These are phyloP conservation scores for Selenicereus undatus DNA, from an alignment of 148 eudicot species.

Conservation along the genomic window DNA sequence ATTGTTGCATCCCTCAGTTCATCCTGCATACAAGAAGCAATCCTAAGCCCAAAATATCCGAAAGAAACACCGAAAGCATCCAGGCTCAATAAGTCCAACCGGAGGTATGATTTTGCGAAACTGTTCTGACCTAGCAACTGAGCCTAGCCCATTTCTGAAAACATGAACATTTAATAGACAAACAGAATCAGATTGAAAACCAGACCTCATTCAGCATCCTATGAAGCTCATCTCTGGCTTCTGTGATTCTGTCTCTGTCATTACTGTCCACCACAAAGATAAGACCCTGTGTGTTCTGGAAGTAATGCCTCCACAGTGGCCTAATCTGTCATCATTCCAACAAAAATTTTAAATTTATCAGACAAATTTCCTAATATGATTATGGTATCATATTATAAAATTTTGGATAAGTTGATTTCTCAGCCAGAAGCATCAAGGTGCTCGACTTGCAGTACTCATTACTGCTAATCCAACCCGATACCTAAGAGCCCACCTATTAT, in stretches of 20 bases:
- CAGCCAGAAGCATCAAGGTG: too few relatives aligned
- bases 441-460: neutral
- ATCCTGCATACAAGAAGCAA: neutral
- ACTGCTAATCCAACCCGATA: too few relatives aligned
- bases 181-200: neutral
- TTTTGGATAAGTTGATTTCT: too few relatives aligned
- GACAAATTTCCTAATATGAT: neutral
- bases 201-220: slow-evolving; percentile 50
- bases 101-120: too few relatives aligned
- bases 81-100: too few relatives aligned
- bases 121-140: too few relatives aligned
- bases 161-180: neutral
- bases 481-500: too few relatives aligned
- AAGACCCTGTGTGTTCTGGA: slow-evolving; percentile 50
- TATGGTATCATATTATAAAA: neutral
- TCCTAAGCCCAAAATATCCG: neutral
- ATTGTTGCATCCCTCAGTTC: slow-evolving; percentile 23
- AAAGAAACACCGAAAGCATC: neutral
- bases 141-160: neutral
- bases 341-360: neutral
- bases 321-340: slow-evolving; percentile 41
- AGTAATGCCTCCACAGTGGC: slow-evolving; percentile 72
- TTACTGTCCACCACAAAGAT: slow-evolving; percentile 60
- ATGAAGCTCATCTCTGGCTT: slow-evolving; percentile 62
- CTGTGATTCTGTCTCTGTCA: slow-evolving; percentile 48